Base-by-base conservation (phyloP, 2,329 filamentous ascomycete species). In the Cadophora luteo-olivacea region DNA sequence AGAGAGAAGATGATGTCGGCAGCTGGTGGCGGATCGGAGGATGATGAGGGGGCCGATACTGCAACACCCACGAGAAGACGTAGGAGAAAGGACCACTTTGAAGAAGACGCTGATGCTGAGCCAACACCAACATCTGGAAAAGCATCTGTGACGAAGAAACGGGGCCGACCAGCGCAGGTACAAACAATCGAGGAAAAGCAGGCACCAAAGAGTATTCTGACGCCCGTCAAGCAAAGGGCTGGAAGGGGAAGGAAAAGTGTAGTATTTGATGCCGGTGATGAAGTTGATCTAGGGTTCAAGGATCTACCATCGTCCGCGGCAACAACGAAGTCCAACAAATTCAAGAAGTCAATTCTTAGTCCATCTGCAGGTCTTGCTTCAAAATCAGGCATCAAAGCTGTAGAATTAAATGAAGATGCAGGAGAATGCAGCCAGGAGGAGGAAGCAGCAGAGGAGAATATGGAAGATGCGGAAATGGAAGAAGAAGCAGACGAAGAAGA, bases 121-220 rank as follows among this genome's bases (percentile, higher is more conserved):
- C 7, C 49, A 5, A 22, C 45, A 32, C 33, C 45, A 19, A 51
- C 51, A 11, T 48, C 61, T 19, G 49, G 54, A 33, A 36, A 45
- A 52, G 25, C 36, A n/a, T 60, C 65, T 19, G 66, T 61, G 24
- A 36, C 8, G 11, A 54, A 48, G 2, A 74, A 70, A 65, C 52
- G 69, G 36, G 73, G 69, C 38, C 65, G 71, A 24, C 70, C 72
- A 19, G 67, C 63, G 36, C 60, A 65, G 32, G 61, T 51, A 24
- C 25, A 38, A 38, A 55, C 41, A 19, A 55, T 62, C 6, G 51
- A 67, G 1, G 4, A 32, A 1, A 62, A 58, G 25, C 32, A 52
- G 19, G 32, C 48, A 24, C 81, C 85, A 11, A 88, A 85, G 74
- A 82, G 87, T 8, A 90, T 89, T 66, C 75, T 89, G 52, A 85